phyloP scores from a whole-genome alignment of 805 yeast genomes.

The Tetrapisispora nanseiensis region DNA sequence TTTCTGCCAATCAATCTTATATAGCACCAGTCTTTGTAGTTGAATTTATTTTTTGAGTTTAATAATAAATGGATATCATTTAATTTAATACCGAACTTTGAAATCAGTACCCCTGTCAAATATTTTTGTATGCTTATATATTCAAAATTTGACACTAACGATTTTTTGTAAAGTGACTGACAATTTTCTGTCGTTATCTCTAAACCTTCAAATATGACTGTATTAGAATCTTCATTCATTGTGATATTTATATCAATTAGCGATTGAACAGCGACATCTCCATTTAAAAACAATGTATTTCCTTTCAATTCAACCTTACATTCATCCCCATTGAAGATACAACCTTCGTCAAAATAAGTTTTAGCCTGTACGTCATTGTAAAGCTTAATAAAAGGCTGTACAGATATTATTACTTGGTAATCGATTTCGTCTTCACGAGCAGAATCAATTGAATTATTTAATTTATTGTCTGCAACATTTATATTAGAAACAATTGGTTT shows the following conservation, averaged over 20 bases:
- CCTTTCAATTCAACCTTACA: neutral
- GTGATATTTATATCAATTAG: neutral
- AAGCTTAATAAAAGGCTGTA: neutral
- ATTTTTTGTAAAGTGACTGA: neutral
- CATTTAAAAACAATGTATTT: neutral
- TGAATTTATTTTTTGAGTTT: conserved; percentile 20
- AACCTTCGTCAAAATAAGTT: neutral
- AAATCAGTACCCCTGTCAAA: conserved; percentile 2
- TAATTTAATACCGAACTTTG: conserved; percentile 9
- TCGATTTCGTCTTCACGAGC: neutral
- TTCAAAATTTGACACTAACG: conserved; percentile 1
- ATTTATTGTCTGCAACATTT: neutral
- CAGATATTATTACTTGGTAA: neutral
- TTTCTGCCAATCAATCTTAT: conserved; percentile 17
- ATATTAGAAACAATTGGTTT: neutral
- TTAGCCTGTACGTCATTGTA: neutral
- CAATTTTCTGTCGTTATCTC: neutral
- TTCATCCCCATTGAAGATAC: neutral
- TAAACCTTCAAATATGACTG: neutral
- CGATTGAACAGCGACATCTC: neutral
- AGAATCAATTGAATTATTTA: neutral
- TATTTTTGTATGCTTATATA: neutral
- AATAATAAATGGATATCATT: conserved; percentile 24
- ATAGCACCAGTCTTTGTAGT: conserved; percentile 30
- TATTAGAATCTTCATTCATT: neutral